These are phyloP conservation scores for Xylaria sp. DNA, from an alignment of 2,329 filamentous ascomycete genomes.

Conservation along the genomic window DNA sequence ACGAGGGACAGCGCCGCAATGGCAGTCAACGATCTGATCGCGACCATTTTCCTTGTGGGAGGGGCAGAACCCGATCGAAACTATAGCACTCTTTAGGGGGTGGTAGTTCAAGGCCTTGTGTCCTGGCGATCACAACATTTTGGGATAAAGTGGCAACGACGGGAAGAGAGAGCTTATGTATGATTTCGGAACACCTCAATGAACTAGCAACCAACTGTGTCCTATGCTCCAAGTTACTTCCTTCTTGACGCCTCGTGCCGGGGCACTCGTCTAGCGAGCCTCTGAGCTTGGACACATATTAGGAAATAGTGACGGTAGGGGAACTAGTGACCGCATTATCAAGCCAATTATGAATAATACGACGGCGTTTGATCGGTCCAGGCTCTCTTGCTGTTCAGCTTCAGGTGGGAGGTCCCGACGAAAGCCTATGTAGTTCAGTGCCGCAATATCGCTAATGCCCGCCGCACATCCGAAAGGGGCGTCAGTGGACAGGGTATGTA, in stretches of 20 bases:
- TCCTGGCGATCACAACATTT: slow-evolving; percentile 32
- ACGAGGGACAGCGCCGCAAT: slow-evolving; percentile 55
- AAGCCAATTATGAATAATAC: slow-evolving; percentile 21
- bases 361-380: slow-evolving; percentile 28
- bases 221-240: slow-evolving; percentile 1
- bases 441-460: slow-evolving; percentile 16
- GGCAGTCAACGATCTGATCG: slow-evolving; percentile 50
- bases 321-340: slow-evolving; percentile 5
- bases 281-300: slow-evolving; percentile 10
- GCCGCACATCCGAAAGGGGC: slow-evolving; percentile 17
- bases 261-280: slow-evolving; percentile 9
- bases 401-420: slow-evolving; percentile 13
- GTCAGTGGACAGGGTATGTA: slow-evolving; percentile 3
- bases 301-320: slow-evolving; percentile 23
- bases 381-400: slow-evolving; percentile 35
- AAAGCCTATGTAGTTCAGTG: neutral
- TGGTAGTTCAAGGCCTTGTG: slow-evolving; percentile 1
- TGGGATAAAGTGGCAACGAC: slow-evolving; percentile 19
- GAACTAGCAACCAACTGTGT: neutral
- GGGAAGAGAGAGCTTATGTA: slow-evolving; percentile 33
- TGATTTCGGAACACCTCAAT: neutral
- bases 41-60: slow-evolving; percentile 47
- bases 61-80: slow-evolving; percentile 14
- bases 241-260: slow-evolving; percentile 19
- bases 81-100: slow-evolving; percentile 10